Percentiles rank a stretch among this genome's conserved stretches.
Conservation (phyloP, 495 filamentous ascomycete species). For the Hypoxylon perforatum region DNA sequence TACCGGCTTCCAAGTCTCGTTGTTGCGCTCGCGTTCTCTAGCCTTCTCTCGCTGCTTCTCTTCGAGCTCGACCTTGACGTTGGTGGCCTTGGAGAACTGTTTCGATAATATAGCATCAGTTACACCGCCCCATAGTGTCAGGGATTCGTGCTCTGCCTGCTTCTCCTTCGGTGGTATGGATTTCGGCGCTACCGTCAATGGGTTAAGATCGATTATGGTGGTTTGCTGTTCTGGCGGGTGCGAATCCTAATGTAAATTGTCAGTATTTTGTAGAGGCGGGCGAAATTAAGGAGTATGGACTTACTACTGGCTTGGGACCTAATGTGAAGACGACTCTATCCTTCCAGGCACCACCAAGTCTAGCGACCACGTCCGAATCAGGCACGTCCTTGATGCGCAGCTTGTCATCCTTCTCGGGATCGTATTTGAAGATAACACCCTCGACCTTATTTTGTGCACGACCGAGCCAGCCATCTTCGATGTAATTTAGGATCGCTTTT, state of each 20-base stretch:
- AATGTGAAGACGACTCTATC: constrained; percentile 66
- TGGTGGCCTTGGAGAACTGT: constrained; percentile 85
- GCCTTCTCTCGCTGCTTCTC: constrained; percentile 88
- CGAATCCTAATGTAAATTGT: constrained; percentile 44
- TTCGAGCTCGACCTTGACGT: constrained; percentile 89
- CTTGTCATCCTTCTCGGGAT: constrained; percentile 81
- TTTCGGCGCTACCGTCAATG: constrained; percentile 81
- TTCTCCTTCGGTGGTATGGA: constrained; percentile 75
- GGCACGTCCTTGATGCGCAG: constrained; percentile 84
- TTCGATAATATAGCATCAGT: constrained; percentile 87
- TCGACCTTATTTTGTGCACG: constrained; percentile 90
- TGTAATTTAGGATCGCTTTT: constrained; percentile 90
- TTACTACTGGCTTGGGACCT: constrained; percentile 62
- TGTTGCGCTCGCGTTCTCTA: constrained; percentile 73
- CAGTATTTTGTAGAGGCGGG: constrained; percentile 3
- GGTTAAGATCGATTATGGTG: constrained; percentile 85
- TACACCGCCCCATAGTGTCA: constrained; percentile 86
- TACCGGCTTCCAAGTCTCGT: constrained; percentile 81
- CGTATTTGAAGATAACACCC: constrained; percentile 89
- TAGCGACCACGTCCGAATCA: constrained; percentile 82
- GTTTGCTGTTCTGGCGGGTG: constrained; percentile 68
- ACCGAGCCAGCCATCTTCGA: constrained; percentile 95
- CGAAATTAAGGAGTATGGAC: constrained; percentile 23
- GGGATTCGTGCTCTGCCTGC: constrained; percentile 90
- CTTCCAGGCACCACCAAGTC: constrained; percentile 84